Evolutionary conservation across 2,329 filamentous ascomycete species (phyloP), one percentile per base, ranked within the genome.

Genomic region (Cladosporium sp.): DNA sequence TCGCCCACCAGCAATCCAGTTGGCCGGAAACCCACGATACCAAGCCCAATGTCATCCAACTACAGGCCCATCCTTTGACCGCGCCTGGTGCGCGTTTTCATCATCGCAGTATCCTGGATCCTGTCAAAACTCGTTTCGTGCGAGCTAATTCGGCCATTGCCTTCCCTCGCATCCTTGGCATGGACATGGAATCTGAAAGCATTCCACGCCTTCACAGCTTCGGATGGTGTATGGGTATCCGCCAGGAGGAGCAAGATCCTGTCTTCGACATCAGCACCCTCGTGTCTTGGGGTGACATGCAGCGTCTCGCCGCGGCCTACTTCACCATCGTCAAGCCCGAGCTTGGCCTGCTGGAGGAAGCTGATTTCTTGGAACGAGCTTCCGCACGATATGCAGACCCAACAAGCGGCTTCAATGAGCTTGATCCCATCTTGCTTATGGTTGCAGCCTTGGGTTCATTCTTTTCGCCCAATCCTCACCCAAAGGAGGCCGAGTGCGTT

Each of bases 371-470:
- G 44, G 61, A 64, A 47, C 58, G 59, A 24, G 60, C 58, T 11
- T 53, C 59, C n/a, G 52, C 61, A 9, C 55, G 64, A 2, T 67
- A 61, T 29, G 50, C 47, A 7, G 54, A 63, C 22, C n/a, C n/a
- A n/a, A 56, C 62, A 4, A 37, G 42, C 8, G 64, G 64, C 4
- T 55, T 55, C 60, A 73, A 56, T 36, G 61, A 64, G 41, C 60
- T 74, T 47, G 78, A 80, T 51, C 70, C 71, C 2, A 70, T 82
- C 0, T 54, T 80, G 1, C 74, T 74, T 20, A 79, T 79, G 3
- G 70, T 83, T n/a, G 78, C 78, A 6, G 78, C 78, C 2, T 64
- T 83, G 1, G 80, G 77, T 0, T 75, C 70, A 24, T 64, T 80
- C 3, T 82, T 80, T 60, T 80, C 73, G 19, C 62, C 64, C 17